These are phyloP conservation scores for Platismatia glauca DNA, from an alignment of 495 filamentous ascomycete genomes.

Conservation along the genomic window DNA sequence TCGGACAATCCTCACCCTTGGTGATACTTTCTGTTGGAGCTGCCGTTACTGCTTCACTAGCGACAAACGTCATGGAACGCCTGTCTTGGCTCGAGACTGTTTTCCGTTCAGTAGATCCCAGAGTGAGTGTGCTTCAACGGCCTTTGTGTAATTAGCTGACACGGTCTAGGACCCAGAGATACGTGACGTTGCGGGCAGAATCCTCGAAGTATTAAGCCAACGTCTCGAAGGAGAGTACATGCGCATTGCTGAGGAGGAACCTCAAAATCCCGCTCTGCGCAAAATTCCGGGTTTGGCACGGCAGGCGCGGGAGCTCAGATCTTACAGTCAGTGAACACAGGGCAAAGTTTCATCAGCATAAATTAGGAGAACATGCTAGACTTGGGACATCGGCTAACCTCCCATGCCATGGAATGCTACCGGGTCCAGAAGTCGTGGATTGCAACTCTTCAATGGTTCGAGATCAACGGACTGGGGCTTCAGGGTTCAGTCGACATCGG, in stretches of 20 bases:
- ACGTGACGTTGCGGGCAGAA: slow-evolving; percentile 50
- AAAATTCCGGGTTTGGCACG: slow-evolving; percentile 49
- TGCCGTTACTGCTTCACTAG: slow-evolving; percentile 63
- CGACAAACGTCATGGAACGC: slow-evolving; percentile 55
- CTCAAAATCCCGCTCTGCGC: slow-evolving; percentile 54
- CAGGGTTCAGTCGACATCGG: background rate
- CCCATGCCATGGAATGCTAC: background rate
- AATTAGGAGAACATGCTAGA: background rate
- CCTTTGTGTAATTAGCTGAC: slow-evolving; percentile 3
- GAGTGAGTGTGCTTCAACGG: slow-evolving; percentile 30
- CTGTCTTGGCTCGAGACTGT: slow-evolving; percentile 72
- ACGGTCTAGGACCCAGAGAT: slow-evolving; percentile 59
- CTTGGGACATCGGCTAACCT: too few species aligned
- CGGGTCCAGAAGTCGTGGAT: background rate
- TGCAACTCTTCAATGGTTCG: background rate
- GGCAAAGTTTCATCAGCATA: background rate
- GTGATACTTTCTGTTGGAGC: slow-evolving; percentile 76
- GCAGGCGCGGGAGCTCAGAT: slow-evolving; percentile 45
- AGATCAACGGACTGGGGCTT: background rate
- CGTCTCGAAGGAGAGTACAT: slow-evolving; percentile 65
- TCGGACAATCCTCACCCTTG: slow-evolving; percentile 63
- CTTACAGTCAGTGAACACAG: background rate
- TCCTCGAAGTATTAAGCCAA: slow-evolving; percentile 64
- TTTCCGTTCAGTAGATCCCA: slow-evolving; percentile 44
- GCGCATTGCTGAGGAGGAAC: slow-evolving; percentile 50